These are phyloP conservation scores for Metrosideros polymorpha DNA, from an alignment of 441 rosid genomes.

Conservation along the genomic window DNA sequence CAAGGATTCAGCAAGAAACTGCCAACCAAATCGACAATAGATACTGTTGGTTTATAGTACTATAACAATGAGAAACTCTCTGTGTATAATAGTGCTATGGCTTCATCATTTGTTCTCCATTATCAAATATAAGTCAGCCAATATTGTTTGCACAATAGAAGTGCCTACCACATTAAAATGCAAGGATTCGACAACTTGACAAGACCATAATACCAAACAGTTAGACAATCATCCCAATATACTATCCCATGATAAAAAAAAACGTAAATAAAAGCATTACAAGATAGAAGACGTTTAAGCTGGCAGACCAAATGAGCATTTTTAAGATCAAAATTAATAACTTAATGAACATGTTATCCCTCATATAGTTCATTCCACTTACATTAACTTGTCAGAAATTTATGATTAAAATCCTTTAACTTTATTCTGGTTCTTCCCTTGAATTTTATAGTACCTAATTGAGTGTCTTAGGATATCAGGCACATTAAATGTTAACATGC, in stretches of 20 bases:
- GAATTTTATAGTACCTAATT: neutral
- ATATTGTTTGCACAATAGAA: neutral
- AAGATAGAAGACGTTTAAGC: neutral
- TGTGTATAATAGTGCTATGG: neutral
- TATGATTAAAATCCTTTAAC: neutral
- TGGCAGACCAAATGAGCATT: neutral
- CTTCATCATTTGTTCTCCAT: neutral
- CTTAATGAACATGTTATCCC: neutral
- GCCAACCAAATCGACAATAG: constrained; percentile 20
- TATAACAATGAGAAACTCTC: neutral
- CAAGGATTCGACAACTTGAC: neutral
- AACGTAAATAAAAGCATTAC: neutral
- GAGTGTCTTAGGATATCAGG: neutral
- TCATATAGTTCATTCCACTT: too few relatives aligned
- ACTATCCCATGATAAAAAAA: neutral
- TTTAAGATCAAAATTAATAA: neutral
- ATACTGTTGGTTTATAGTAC: neutral
- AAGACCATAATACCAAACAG: neutral
- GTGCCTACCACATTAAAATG: neutral
- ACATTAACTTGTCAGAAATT: neutral
- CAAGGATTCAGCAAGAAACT: constrained; percentile 97
- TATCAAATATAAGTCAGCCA: neutral
- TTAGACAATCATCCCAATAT: neutral
- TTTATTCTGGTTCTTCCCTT: neutral
- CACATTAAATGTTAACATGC: neutral